Evolutionary conservation across 257 asterid species (phyloP).

Genomic region (Solanum bulbocastanum): DNA sequence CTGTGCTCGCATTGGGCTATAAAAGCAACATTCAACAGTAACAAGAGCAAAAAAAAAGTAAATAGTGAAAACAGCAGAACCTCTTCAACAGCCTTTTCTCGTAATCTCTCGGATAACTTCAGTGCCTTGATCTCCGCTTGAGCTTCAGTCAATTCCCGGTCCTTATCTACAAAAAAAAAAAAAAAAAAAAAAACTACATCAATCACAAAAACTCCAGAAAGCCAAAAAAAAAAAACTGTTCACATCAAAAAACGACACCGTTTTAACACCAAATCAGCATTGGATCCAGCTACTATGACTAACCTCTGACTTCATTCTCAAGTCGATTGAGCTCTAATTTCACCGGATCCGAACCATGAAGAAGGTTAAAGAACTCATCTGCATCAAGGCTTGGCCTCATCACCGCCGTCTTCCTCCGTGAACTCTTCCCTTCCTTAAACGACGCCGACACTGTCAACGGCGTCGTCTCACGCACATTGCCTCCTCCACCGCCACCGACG

Average conservation of each 20-base stretch:
- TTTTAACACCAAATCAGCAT: conserved; percentile 25
- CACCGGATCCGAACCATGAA: conserved; percentile 99
- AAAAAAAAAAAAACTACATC: neutral
- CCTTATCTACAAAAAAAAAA: conserved; percentile 50
- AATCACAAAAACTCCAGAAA: neutral
- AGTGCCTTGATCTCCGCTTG: conserved; percentile 82
- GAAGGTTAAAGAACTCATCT: conserved; percentile 85
- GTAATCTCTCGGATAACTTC: conserved; percentile 63
- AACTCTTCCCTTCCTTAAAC: conserved; percentile 52
- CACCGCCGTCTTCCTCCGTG: conserved; percentile 72
- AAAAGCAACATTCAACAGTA: neutral
- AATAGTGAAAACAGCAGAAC: conserved; percentile 24
- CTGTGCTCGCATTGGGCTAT: neutral
- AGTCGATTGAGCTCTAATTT: conserved; percentile 97
- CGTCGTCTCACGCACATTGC: conserved; percentile 46
- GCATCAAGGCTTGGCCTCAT: conserved; percentile 84
- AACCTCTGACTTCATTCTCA: conserved; percentile 98
- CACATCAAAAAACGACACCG: neutral
- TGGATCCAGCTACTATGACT: conserved; percentile 64
- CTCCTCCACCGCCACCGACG: conserved; percentile 20
- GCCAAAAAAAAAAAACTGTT: neutral
- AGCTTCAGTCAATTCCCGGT: conserved; percentile 78
- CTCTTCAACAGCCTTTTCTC: conserved; percentile 97
- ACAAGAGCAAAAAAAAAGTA: neutral
- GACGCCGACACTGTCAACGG: conserved; percentile 67